Evolutionary conservation across 73 alveolate genomes (phyloP).

Genomic region (Blepharisma japonicum): DNA sequence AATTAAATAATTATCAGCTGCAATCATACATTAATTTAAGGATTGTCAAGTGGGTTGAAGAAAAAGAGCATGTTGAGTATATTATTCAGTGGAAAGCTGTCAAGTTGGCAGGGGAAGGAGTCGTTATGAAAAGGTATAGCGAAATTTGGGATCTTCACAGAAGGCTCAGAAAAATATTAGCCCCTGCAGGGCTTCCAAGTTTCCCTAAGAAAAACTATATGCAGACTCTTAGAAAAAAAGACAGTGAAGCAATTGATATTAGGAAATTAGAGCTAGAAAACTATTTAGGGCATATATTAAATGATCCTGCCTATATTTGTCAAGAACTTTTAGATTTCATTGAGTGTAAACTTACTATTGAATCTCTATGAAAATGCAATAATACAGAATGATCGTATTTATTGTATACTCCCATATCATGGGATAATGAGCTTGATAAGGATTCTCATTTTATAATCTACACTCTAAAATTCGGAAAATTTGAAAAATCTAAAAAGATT

Average conservation of each 20-base stretch:
- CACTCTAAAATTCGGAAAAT: background rate
- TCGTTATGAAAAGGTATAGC: background rate
- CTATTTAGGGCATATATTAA: conserved; percentile 4
- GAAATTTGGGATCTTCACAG: conserved; percentile 17
- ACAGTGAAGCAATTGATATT: conserved; percentile 9
- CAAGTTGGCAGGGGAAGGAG: background rate
- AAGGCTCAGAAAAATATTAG: conserved; percentile 7
- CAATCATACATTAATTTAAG: background rate
- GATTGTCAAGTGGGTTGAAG: background rate
- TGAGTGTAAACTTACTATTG: background rate
- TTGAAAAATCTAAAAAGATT: background rate
- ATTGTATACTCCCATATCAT: background rate
- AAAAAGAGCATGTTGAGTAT: background rate
- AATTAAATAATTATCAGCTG: background rate
- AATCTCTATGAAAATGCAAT: background rate
- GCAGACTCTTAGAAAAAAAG: conserved; percentile 14
- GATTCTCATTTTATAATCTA: background rate
- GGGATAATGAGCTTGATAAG: background rate
- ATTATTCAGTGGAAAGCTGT: background rate
- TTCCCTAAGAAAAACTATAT: conserved; percentile 28
- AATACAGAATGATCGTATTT: background rate
- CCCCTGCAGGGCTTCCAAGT: conserved; percentile 22
- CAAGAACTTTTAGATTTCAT: conserved; percentile 20
- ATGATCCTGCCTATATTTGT: conserved; percentile 17
- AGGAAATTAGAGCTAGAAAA: background rate